These are phyloP conservation scores for Magnaporthiopsis rhizophila DNA, from an alignment of 2,329 filamentous ascomycete genomes.

Conservation along the genomic window DNA sequence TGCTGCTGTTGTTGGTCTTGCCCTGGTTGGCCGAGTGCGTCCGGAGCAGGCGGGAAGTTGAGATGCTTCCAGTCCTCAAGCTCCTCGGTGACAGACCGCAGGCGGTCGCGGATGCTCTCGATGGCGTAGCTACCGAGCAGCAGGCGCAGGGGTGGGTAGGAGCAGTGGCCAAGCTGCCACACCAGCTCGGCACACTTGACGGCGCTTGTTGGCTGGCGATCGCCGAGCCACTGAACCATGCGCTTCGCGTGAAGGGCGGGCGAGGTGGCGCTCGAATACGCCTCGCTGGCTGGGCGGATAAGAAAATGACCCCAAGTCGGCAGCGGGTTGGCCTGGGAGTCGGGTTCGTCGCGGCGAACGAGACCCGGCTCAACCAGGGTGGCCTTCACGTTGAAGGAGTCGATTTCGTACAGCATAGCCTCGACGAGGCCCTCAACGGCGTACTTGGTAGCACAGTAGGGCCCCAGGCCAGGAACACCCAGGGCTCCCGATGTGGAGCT, in stretches of 20 bases:
- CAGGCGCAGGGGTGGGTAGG: constrained; percentile 80
- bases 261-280: constrained; percentile 68
- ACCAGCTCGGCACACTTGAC: constrained; percentile 89
- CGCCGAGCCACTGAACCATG: constrained; percentile 90
- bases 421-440: constrained; percentile 94
- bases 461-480: constrained; percentile 87
- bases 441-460: constrained; percentile 96
- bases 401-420: constrained; percentile 93
- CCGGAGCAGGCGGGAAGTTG: constrained; percentile 51
- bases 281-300: constrained; percentile 75
- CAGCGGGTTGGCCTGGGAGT: constrained; percentile 35
- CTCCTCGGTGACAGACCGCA: constrained; percentile 90
- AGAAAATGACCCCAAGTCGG: constrained; percentile 89
- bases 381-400: constrained; percentile 83
- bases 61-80: constrained; percentile 89
- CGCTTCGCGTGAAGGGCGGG: constrained; percentile 83
- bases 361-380: constrained; percentile 89
- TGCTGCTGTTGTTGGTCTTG: constrained; percentile 17
- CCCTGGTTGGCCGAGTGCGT: constrained; percentile 18
- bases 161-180: constrained; percentile 91
- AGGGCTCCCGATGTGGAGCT: constrained; percentile 85
- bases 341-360: constrained; percentile 71
- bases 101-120: constrained; percentile 84
- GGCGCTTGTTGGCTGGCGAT: constrained; percentile 85
- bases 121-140: constrained; percentile 91